Conservation (phyloP, 495 filamentous ascomycete species). For the Aspergillus egyptiacus region DNA sequence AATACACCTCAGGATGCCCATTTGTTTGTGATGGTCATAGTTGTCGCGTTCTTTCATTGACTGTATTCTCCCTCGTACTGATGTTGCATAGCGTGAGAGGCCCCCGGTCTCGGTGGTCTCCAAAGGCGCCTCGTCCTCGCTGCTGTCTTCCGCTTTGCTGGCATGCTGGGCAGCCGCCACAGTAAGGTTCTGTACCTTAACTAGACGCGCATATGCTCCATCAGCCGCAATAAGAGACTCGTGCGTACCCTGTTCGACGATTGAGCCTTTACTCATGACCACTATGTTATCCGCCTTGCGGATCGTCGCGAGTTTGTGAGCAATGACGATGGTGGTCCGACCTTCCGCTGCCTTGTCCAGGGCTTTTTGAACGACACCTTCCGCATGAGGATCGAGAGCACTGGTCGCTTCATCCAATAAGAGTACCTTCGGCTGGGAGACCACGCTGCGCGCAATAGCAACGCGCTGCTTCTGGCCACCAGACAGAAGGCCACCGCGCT, state of each 20-base stretch:
- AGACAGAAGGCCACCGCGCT: conserved; percentile 85
- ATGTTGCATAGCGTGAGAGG: not conserved
- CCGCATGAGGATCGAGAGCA: conserved; percentile 88
- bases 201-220: conserved; percentile 67
- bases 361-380: conserved; percentile 90
- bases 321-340: conserved; percentile 92
- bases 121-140: not conserved
- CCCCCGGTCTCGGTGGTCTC: not conserved
- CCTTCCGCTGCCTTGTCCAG: conserved; percentile 80
- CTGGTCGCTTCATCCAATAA: conserved; percentile 92
- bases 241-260: conserved; percentile 84
- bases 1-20: conserved; percentile 10
- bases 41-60: conserved; percentile 11
- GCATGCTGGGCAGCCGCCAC: conserved; percentile 32
- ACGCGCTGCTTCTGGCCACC: conserved; percentile 97
- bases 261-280: conserved; percentile 78
- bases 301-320: conserved; percentile 90
- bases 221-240: conserved; percentile 55
- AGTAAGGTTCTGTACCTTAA: conserved; percentile 63
- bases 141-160: not conserved
- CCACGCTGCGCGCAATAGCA: conserved; percentile 79
- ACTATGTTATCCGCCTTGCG: conserved; percentile 92
- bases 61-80: conserved; percentile 4
- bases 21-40: conserved; percentile 15
- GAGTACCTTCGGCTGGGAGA: conserved; percentile 88